Percentiles rank a stretch among this genome's conserved stretches.
These are phyloP conservation scores for Xylariaceae sp. DNA, from an alignment of 2,329 filamentous ascomycete genomes.

Conservation along the genomic window DNA sequence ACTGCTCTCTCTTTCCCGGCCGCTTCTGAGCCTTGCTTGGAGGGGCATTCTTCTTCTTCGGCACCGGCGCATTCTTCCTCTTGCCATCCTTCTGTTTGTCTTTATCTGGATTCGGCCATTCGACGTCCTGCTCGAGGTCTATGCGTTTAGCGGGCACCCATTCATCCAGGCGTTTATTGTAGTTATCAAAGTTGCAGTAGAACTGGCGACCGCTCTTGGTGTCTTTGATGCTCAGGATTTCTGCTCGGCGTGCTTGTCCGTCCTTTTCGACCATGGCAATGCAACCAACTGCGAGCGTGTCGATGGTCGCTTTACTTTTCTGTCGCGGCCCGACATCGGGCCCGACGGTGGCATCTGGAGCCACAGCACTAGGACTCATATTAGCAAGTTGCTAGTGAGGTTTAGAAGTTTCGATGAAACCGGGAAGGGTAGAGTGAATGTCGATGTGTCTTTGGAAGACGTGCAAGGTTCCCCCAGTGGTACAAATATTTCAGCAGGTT, in stretches of 20 bases:
- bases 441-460: no score
- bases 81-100: slow-evolving; percentile 69
- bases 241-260: slow-evolving; percentile 81
- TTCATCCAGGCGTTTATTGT: slow-evolving; percentile 83
- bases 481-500: no score
- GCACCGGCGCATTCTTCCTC: slow-evolving; percentile 62
- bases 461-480: no score
- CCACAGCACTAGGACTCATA: slow-evolving; percentile 49
- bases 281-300: slow-evolving; percentile 63
- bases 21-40: slow-evolving; percentile 57
- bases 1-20: slow-evolving; percentile 50
- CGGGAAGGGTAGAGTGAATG: no score
- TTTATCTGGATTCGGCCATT: slow-evolving; percentile 93
- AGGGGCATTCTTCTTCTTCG: slow-evolving; percentile 49
- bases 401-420: no score
- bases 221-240: slow-evolving; percentile 91
- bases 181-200: slow-evolving; percentile 97
- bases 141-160: slow-evolving; percentile 83
- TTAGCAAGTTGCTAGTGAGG: slow-evolving; percentile 31
- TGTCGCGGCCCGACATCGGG: slow-evolving; percentile 55
- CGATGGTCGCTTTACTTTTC: slow-evolving; percentile 77
- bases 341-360: slow-evolving; percentile 50
- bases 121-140: slow-evolving; percentile 83
- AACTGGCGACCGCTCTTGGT: slow-evolving; percentile 84
- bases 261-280: slow-evolving; percentile 63